Evolutionary conservation across 1,284 basidiomycete species (phyloP).

Genomic region (Ceratobasidium sp.): DNA sequence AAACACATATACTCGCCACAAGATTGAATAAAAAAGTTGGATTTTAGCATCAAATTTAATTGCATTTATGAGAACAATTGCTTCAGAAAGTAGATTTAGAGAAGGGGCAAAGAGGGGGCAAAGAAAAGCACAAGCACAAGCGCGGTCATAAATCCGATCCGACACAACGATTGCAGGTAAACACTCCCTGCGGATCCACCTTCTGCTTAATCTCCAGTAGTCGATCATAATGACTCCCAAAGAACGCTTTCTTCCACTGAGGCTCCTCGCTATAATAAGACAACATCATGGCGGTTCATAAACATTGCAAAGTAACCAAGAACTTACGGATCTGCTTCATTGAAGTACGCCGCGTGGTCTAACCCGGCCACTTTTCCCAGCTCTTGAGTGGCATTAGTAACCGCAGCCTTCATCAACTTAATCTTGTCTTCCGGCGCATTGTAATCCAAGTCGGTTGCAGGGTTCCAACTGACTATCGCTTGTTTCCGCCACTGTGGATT

Average conservation of each 20-base stretch:
- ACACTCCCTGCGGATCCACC: slow-evolving; percentile 9
- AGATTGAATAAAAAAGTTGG: too few species aligned
- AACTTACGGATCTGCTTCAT: slow-evolving; percentile 60
- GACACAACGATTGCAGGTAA: slow-evolving; percentile 21
- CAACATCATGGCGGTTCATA: too few species aligned
- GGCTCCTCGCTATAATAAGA: not conserved
- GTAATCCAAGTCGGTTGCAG: slow-evolving; percentile 56
- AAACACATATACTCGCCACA: too few species aligned
- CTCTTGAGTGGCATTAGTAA: slow-evolving; percentile 29
- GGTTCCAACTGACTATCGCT: slow-evolving; percentile 55
- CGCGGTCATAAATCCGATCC: not conserved
- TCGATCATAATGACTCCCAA: slow-evolving; percentile 9
- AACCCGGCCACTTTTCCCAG: slow-evolving; percentile 52
- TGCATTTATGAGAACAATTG: too few species aligned
- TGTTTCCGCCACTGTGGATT: slow-evolving; percentile 62
- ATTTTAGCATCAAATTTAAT: too few species aligned
- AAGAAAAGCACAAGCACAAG: not conserved
- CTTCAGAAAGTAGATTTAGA: too few species aligned
- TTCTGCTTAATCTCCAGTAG: slow-evolving; percentile 9
- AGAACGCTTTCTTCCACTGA: slow-evolving; percentile 33
- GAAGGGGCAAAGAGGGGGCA: too few species aligned
- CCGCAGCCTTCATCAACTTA: too few species aligned
- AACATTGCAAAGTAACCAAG: not conserved
- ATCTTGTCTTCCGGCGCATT: slow-evolving; percentile 49
- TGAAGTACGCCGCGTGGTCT: slow-evolving; percentile 60